Evolutionary conservation across 371 early-diverging fungal species (phyloP), one percentile per base, ranked within the genome.

Genomic region (Sporodiniella umbellata): DNA sequence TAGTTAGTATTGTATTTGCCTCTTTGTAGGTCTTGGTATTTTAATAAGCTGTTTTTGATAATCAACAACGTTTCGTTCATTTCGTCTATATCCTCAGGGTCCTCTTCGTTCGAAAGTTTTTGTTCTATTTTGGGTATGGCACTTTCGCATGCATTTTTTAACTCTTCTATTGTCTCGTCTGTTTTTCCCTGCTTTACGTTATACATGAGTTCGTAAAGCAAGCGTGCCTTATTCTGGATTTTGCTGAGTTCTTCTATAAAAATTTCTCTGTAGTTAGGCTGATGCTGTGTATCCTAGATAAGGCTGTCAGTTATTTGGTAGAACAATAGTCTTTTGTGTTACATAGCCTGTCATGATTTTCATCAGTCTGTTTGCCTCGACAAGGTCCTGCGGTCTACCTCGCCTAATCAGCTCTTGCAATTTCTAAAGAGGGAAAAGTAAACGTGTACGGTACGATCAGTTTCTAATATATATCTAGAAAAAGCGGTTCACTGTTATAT

Each of bases 331-430:
- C 11, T 5, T 11, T 21, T 2, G 11, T 58, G 77, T 56, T 81
- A 92, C 93, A 64, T 95, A 96, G 42, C 98, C 98, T 2, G 97
- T 84, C 78, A 99, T 89, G 38, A 93, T 75, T 65, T 99, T 97
- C 89, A 99, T 96, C 38, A 99, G 61, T 44, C 87, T 88, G 56
- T 99, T 96, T 0, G 99, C 99, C 54, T 94, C 92, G 23, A 81
- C 85, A 38, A 98, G 70, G 56, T 96, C 97, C 30, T 90, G 86
- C 0, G 97, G 95, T 31, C 89, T 88, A 2, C 95, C 98, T 24
- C 93, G 72, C 8, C 99, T 83, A 50, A 99, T 85, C 25, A 96
- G 82, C 54, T 97, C 99, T 75, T 99, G 96, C 50, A 99, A 62
- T 88, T 96, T 98, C 86, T 91, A 63, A 8, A 45, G 12, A 33